Percentiles rank a stretch among this genome's conserved stretches.
phyloP scores from a whole-genome alignment of 75 land plant species.

The Azolla pinnata region DNA sequence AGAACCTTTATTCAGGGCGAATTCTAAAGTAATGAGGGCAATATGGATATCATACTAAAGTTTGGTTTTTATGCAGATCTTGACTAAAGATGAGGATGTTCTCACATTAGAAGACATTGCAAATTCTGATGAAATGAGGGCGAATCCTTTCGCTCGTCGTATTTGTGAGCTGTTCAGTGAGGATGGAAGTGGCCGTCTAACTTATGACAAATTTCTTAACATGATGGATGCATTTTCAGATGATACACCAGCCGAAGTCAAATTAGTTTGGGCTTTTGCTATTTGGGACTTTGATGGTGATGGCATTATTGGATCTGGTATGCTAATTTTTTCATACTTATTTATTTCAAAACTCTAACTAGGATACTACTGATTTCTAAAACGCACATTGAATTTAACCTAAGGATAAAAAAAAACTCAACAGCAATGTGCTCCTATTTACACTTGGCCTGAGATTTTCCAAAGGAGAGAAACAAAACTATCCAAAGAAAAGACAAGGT shows the following conservation, averaged over 20 bases:
- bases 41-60: too few species aligned
- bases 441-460: too few species aligned
- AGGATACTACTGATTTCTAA: too few species aligned
- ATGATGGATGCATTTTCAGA: slow-evolving; percentile 22
- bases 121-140: slow-evolving; percentile 22
- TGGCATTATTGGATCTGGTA: slow-evolving; percentile 25
- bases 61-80: not conserved
- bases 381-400: too few species aligned
- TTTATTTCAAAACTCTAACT: too few species aligned
- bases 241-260: slow-evolving; percentile 19
- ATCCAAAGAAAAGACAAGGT: too few species aligned
- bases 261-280: slow-evolving; percentile 26
- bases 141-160: slow-evolving; percentile 31
- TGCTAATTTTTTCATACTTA: too few species aligned
- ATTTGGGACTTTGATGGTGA: slow-evolving; percentile 43
- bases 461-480: too few species aligned
- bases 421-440: too few species aligned
- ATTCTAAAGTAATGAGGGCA: too few species aligned
- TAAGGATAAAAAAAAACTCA: too few species aligned
- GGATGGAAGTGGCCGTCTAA: slow-evolving; percentile 23
- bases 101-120: slow-evolving; percentile 12
- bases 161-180: slow-evolving; percentile 30
- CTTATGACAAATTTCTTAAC: slow-evolving; percentile 23
- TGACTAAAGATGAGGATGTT: slow-evolving; percentile 5
- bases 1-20: not conserved